phyloP scores from a whole-genome alignment of 352 stramenopile genomes.

The Phytophthora pseudosyringae region DNA sequence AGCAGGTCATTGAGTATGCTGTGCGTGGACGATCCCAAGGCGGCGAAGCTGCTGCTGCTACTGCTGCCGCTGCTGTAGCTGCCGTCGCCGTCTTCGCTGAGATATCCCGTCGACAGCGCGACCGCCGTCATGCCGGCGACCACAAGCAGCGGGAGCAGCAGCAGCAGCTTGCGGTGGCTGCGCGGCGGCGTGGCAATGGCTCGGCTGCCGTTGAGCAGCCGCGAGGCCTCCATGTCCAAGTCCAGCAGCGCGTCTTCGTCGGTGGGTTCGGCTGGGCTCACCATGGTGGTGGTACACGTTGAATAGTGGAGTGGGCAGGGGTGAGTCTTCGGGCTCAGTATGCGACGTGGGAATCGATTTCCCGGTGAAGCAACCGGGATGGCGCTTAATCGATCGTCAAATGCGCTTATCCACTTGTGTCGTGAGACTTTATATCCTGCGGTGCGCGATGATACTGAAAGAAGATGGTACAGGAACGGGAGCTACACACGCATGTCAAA shows the following conservation, averaged over 20 bases:
- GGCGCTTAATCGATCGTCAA: background rate
- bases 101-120: conserved; percentile 20
- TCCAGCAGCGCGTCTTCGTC: conserved; percentile 15
- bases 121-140: conserved; percentile 21
- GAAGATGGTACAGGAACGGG: background rate
- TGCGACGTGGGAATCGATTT: conserved; percentile 1
- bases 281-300: no score
- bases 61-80: no score
- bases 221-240: conserved; percentile 13
- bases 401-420: no score
- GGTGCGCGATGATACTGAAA: conserved; percentile 1
- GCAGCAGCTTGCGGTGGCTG: conserved; percentile 25
- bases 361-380: background rate
- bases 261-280: conserved; percentile 1
- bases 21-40: conserved; percentile 10
- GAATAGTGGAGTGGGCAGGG: no score
- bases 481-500: no score
- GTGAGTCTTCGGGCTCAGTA: conserved; percentile 1
- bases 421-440: conserved; percentile 8
- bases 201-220: conserved; percentile 19
- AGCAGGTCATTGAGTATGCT: conserved; percentile 13
- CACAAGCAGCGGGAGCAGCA: conserved; percentile 17
- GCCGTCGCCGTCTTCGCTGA: conserved; percentile 6
- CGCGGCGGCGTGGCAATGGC: conserved; percentile 9
- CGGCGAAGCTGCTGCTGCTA: conserved; percentile 12